phyloP scores from a whole-genome alignment of 495 filamentous ascomycete genomes.

The Sabuloglossum arenarium region DNA sequence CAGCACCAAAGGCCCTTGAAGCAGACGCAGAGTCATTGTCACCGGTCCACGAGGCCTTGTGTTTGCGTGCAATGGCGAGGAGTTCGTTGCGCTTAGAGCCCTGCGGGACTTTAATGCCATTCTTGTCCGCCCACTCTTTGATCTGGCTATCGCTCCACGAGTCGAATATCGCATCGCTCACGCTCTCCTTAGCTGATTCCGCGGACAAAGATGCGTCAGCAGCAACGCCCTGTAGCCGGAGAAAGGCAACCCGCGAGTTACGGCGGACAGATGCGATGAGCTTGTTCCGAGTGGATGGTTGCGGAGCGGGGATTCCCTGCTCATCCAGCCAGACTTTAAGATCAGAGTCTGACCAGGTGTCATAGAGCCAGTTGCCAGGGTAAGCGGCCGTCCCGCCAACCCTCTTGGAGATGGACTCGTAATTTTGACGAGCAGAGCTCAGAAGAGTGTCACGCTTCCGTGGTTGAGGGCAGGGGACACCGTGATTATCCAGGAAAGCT shows the following conservation, averaged over 20 bases:
- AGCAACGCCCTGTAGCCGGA: slow-evolving; percentile 38
- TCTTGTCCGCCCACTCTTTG: slow-evolving; percentile 61
- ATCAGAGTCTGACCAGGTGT: slow-evolving; percentile 62
- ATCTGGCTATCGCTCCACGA: slow-evolving; percentile 69
- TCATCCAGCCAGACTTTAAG: slow-evolving; percentile 74
- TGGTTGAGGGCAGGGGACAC: slow-evolving; percentile 69
- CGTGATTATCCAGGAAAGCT: slow-evolving; percentile 73
- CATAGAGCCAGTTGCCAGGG: slow-evolving; percentile 92
- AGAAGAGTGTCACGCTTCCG: slow-evolving; percentile 69
- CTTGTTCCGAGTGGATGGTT: slow-evolving; percentile 69
- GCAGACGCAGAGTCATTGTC: slow-evolving; percentile 30
- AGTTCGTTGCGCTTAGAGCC: slow-evolving; percentile 81
- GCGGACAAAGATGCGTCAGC: slow-evolving; percentile 42
- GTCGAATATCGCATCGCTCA: slow-evolving; percentile 70
- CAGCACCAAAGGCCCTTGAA: slow-evolving; percentile 41
- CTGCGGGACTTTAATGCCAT: slow-evolving; percentile 65
- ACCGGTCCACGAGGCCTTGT: slow-evolving; percentile 52
- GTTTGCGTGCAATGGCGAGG: slow-evolving; percentile 73
- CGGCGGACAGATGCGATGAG: slow-evolving; percentile 78
- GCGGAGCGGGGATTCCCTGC: slow-evolving; percentile 70
- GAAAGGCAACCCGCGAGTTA: slow-evolving; percentile 60
- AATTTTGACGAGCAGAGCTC: slow-evolving; percentile 56
- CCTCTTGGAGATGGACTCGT: slow-evolving; percentile 65
- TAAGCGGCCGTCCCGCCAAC: slow-evolving; percentile 60
- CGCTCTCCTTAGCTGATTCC: slow-evolving; percentile 41